Percentiles rank a stretch among this genome's conserved stretches.
These are phyloP conservation scores for Trichophaea hybrida DNA, from an alignment of 2,329 filamentous ascomycete genomes.

Conservation along the genomic window DNA sequence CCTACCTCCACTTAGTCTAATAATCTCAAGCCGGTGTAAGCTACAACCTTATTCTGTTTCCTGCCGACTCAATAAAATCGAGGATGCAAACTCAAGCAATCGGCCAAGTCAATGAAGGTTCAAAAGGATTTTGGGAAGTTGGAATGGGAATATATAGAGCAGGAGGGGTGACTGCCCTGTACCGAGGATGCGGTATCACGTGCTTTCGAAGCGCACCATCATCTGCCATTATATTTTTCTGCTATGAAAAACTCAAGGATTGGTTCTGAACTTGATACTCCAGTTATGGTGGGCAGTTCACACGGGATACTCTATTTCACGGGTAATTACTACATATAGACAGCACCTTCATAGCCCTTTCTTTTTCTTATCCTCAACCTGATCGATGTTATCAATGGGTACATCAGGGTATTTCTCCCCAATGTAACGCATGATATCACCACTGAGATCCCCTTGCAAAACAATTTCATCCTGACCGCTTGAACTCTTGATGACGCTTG, in stretches of 20 bases:
- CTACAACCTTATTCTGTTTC: conserved; percentile 96
- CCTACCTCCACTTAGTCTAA: background rate
- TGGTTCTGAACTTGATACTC: conserved; percentile 35
- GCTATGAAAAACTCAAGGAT: conserved; percentile 74
- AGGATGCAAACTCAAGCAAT: conserved; percentile 84
- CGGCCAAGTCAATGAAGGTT: conserved; percentile 38
- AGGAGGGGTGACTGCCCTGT: conserved; percentile 70
- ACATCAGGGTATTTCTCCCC: conserved; percentile 78
- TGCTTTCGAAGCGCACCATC: conserved; percentile 76
- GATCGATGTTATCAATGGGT: conserved; percentile 87
- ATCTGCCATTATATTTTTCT: conserved; percentile 95
- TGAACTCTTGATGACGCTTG: conserved; percentile 76
- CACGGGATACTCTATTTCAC: background rate
- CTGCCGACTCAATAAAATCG: conserved; percentile 93
- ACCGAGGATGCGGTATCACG: conserved; percentile 90
- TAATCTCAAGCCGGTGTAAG: conserved; percentile 58
- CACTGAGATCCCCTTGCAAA: conserved; percentile 90
- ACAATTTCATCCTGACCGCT: conserved; percentile 84
- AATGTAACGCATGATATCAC: conserved; percentile 85
- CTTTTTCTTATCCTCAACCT: conserved; percentile 96
- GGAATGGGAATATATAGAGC: conserved; percentile 62
- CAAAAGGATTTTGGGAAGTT: conserved; percentile 58
- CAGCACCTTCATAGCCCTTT: conserved; percentile 34
- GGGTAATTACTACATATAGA: background rate
- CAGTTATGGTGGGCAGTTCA: background rate